phyloP scores from a whole-genome alignment of 495 filamentous ascomycete genomes.

The Neurospora sp. region DNA sequence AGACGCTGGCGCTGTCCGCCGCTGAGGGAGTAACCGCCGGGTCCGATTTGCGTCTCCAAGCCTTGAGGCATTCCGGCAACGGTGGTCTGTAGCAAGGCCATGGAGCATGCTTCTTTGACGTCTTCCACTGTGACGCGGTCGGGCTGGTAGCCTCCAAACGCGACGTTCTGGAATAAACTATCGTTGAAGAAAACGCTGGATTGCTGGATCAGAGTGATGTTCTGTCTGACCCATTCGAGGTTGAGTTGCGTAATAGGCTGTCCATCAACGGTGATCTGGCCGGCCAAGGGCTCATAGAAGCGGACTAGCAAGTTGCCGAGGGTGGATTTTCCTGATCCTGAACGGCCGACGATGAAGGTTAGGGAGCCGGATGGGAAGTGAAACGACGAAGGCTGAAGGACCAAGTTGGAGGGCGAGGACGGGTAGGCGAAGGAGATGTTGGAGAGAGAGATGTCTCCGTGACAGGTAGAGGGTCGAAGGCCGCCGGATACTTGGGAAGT shows the following conservation, averaged over 20 bases:
- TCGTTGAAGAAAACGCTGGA: slow-evolving; percentile 76
- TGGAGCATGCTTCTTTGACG: slow-evolving; percentile 47
- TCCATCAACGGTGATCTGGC: slow-evolving; percentile 62
- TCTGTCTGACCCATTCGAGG: slow-evolving; percentile 63
- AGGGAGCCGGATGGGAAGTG: slow-evolving; percentile 63
- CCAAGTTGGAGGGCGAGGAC: slow-evolving; percentile 51
- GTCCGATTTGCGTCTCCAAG: slow-evolving; percentile 62
- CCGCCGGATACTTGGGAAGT: background rate
- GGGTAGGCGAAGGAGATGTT: slow-evolving; percentile 82
- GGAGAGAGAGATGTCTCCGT: slow-evolving; percentile 13
- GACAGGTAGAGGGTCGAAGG: background rate
- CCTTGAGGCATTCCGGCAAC: slow-evolving; percentile 64
- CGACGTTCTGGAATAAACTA: slow-evolving; percentile 69
- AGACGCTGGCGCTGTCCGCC: slow-evolving; percentile 78
- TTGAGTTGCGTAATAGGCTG: slow-evolving; percentile 51
- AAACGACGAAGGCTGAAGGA: slow-evolving; percentile 48
- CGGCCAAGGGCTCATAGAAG: slow-evolving; percentile 59
- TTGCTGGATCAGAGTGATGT: slow-evolving; percentile 79
- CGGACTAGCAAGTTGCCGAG: slow-evolving; percentile 67
- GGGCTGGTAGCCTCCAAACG: slow-evolving; percentile 52
- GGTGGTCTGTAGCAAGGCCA: slow-evolving; percentile 63
- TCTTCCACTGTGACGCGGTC: slow-evolving; percentile 40
- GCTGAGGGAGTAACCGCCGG: slow-evolving; percentile 61
- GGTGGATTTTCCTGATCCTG: slow-evolving; percentile 92
- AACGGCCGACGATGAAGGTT: slow-evolving; percentile 76